Conservation (phyloP, 2,329 filamentous ascomycete genomes). For the Helotiales sp. region DNA sequence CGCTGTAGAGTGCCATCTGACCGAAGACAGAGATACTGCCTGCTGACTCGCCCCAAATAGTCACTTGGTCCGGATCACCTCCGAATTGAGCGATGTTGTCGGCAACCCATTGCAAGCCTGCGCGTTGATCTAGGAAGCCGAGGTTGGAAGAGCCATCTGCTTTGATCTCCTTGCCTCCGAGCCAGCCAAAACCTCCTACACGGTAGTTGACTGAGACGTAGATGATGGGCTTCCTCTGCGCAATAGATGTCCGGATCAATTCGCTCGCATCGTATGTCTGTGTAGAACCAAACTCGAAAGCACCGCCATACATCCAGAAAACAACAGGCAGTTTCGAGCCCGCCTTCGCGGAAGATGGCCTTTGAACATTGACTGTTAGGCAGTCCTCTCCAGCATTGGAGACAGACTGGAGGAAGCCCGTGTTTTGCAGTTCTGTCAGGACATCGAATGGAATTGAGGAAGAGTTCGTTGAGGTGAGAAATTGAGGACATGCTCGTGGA, state of each 20-base stretch:
- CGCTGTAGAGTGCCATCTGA: conserved; percentile 76
- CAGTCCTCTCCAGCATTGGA: conserved; percentile 67
- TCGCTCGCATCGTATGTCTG: conserved; percentile 57
- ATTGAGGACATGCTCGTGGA: conserved; percentile 73
- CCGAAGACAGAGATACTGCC: conserved; percentile 76
- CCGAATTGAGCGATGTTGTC: conserved; percentile 80
- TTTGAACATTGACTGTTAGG: conserved; percentile 63
- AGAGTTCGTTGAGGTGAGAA: conserved; percentile 50
- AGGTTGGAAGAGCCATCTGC: conserved; percentile 71
- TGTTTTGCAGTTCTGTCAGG: conserved; percentile 56
- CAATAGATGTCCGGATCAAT: conserved; percentile 52
- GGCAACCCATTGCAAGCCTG: conserved; percentile 76
- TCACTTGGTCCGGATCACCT: conserved; percentile 55
- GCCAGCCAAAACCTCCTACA: conserved; percentile 74
- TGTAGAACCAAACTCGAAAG: conserved; percentile 60
- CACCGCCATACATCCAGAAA: conserved; percentile 75
- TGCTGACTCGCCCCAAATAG: conserved; percentile 55
- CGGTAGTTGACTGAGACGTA: conserved; percentile 82
- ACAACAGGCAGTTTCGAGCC: conserved; percentile 66
- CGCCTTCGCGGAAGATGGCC: conserved; percentile 60
- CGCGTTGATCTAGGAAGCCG: conserved; percentile 73
- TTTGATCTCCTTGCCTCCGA: conserved; percentile 70
- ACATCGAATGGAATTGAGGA: conserved; percentile 48
- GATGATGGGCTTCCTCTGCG: conserved; percentile 66
- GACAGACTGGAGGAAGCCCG: conserved; percentile 61